These are phyloP conservation scores for Alternaria postmessia DNA, from an alignment of 2,329 filamentous ascomycete genomes.

Conservation along the genomic window DNA sequence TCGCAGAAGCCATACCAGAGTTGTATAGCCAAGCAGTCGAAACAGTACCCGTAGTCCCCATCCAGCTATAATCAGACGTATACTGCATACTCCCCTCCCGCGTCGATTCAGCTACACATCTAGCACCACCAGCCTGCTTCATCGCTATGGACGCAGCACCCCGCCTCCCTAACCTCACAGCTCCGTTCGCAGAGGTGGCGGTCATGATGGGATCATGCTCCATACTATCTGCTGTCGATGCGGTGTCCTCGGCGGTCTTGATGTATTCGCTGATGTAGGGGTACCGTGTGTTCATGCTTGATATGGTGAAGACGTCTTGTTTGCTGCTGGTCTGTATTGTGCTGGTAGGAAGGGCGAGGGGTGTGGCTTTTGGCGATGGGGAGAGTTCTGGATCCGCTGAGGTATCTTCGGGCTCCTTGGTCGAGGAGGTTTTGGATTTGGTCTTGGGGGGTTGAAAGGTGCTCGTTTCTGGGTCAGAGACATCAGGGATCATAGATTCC, in stretches of 20 bases:
- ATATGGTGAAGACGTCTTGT: not conserved
- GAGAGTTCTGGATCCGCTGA: not conserved
- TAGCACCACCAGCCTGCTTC: not conserved
- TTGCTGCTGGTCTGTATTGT: not conserved
- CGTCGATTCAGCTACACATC: not conserved
- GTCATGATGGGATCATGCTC: not conserved
- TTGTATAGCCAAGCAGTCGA: rapidly evolving
- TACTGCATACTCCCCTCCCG: not conserved
- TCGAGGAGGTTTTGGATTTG: not conserved
- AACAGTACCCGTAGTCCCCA: not conserved
- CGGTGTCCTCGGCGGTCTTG: not conserved
- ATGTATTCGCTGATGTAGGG: conserved; percentile 4
- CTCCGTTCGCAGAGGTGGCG: not conserved
- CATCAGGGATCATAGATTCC: too few species aligned
- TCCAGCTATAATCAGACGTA: not conserved
- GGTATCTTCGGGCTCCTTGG: not conserved
- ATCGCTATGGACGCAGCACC: not conserved
- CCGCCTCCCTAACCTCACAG: not conserved
- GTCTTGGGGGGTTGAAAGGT: not conserved
- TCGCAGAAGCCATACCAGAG: not conserved
- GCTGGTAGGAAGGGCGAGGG: not conserved
- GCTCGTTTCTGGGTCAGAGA: not conserved
- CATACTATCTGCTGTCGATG: not conserved
- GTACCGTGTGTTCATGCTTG: conserved; percentile 9
- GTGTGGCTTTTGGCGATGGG: not conserved